Evolutionary conservation across 2,329 filamentous ascomycete species (phyloP).

Genomic region (Graphilbum ipis-grandicollis): DNA sequence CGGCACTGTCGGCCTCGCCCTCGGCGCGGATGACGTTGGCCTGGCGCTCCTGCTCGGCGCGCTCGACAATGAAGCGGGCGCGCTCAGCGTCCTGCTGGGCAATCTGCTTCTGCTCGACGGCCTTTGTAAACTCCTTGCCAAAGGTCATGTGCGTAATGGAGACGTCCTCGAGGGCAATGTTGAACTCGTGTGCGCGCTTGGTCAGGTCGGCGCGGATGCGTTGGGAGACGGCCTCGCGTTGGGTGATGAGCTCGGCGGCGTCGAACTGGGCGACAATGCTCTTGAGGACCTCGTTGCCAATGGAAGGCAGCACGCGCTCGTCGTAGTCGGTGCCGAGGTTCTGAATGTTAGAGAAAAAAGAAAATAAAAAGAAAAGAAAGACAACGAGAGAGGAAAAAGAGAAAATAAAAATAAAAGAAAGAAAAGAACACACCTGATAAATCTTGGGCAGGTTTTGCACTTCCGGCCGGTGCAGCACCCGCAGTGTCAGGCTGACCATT

Average conservation of each 20-base stretch:
- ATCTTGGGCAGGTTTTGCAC: constrained; percentile 86
- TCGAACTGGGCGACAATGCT: constrained; percentile 99
- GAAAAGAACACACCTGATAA: constrained; percentile 31
- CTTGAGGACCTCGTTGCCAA: constrained; percentile 98
- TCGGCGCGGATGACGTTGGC: constrained; percentile 96
- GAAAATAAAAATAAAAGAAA: too few species aligned
- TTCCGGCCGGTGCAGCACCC: constrained; percentile 85
- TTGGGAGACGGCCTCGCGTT: constrained; percentile 91
- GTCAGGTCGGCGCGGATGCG: constrained; percentile 85
- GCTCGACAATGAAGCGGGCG: constrained; percentile 94
- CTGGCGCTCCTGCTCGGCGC: constrained; percentile 95
- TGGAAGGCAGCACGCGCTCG: constrained; percentile 88
- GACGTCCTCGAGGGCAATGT: constrained; percentile 96
- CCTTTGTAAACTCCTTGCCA: constrained; percentile 94
- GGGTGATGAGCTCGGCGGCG: constrained; percentile 92
- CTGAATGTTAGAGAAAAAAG: constrained; percentile 16
- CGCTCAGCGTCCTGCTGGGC: constrained; percentile 97
- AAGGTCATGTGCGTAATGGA: constrained; percentile 99
- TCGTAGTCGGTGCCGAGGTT: constrained; percentile 94
- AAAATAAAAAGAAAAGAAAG: background rate
- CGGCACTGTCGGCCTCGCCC: constrained; percentile 91
- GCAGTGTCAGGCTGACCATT: constrained; percentile 99
- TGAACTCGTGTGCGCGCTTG: constrained; percentile 89
- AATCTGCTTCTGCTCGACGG: constrained; percentile 99
- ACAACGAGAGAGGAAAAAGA: too few species aligned